These are phyloP conservation scores for Penicillium concentricum DNA, from an alignment of 2,329 filamentous ascomycete genomes.

Conservation along the genomic window DNA sequence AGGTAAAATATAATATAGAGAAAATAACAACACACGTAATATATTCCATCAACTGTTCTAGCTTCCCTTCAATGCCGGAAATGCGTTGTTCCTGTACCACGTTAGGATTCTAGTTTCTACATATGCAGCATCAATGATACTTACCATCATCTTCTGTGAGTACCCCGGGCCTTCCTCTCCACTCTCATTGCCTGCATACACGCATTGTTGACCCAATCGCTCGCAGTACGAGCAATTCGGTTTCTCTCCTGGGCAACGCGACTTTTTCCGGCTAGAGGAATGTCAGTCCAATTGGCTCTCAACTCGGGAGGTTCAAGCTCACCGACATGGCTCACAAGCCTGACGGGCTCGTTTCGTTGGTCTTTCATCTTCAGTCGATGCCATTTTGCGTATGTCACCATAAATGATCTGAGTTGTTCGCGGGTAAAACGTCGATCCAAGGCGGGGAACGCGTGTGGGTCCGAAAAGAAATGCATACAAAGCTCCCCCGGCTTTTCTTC, in stretches of 20 bases:
- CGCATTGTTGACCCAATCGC: slow-evolving; percentile 32
- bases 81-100: slow-evolving; percentile 16
- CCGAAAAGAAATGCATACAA: neutral
- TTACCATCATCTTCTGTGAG: slow-evolving; percentile 14
- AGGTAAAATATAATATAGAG: too few species aligned
- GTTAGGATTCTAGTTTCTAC: neutral
- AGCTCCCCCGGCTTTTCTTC: neutral
- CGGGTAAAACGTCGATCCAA: neutral
- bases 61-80: slow-evolving; percentile 21
- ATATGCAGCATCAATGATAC: neutral
- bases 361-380: slow-evolving; percentile 13
- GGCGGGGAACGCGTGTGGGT: slow-evolving; percentile 1
- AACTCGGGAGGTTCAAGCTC: neutral
- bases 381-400: slow-evolving; percentile 2
- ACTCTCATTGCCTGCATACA: slow-evolving; percentile 21
- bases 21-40: slow-evolving; percentile 5
- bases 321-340: slow-evolving; percentile 36
- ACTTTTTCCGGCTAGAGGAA: slow-evolving; percentile 31
- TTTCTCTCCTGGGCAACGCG: slow-evolving; percentile 34
- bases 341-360: slow-evolving; percentile 23
- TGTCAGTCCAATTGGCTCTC: neutral
- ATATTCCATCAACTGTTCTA: slow-evolving; percentile 21
- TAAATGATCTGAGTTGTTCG: neutral
- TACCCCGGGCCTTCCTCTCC: slow-evolving; percentile 4
- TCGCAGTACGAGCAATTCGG: slow-evolving; percentile 35